Evolutionary conservation across 139 green algal species (phyloP), one percentile per base, ranked within the genome.

Genomic region (Asterochloris erici): DNA sequence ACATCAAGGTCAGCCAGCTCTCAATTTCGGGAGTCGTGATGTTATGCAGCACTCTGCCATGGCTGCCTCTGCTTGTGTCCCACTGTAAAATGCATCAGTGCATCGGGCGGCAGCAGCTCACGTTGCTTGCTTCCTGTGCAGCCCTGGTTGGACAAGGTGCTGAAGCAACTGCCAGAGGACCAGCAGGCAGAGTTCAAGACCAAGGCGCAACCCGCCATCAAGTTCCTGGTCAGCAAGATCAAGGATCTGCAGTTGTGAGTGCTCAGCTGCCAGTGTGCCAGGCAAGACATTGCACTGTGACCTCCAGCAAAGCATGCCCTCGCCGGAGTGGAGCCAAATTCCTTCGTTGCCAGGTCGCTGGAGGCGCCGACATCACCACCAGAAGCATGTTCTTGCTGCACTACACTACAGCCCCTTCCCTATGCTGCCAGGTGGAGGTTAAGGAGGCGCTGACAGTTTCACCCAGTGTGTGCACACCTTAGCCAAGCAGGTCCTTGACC

Each of bases 181-280:
- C 27, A 92, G 71, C 28, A 82, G 61, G 85, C 79, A 60, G 81
- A 91, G 68, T 93, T 94, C 82, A 94, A 92, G 79, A 79, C 69
- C 28, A 89, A 93, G 70, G 76, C 89, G 11, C 86, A 90, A 63
- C 27, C 78, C 11, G 90, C 86, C n/a, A 87, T 91, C 76, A 94
- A 94, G 77, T 92, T 85, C 74, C 84, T 94, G 63, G 17, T 94
- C 10, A 54, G 84, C 79, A 92, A 91, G 63, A 75, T 93, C 79
- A 90, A 86, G 70, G 90, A 94, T 62, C 85, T 94, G 12, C 90
- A 94, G 78, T 93, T 94, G 89, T 92, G 68, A 85, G 89, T 80
- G 16, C 14, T 73, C 61, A 73, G 9, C 16, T 69, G 17, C 17
- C n/a, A n/a, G n/a, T n/a, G n/a, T n/a, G n/a, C n/a, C n/a, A n/a